Conservation (phyloP, 345 rosid species). For the Pelargonium nanum region DNA sequence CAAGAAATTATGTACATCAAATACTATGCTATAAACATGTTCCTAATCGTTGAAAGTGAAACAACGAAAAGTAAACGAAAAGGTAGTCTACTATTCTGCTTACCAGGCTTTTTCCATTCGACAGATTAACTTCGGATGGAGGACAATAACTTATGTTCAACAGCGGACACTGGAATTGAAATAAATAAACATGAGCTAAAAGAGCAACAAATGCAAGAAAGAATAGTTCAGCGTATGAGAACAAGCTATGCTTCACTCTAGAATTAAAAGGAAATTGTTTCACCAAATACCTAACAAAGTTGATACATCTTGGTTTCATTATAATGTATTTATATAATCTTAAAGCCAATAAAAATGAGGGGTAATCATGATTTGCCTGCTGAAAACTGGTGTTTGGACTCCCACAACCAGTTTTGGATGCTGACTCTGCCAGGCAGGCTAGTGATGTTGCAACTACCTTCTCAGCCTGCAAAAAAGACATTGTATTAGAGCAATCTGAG, state of each 20-base stretch:
- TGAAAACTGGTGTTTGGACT: slow-evolving; percentile 22
- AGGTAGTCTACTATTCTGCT: slow-evolving; percentile 10
- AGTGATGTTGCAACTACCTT: slow-evolving; percentile 35
- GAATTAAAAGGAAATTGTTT: neutral
- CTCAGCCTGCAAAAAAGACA: slow-evolving; percentile 26
- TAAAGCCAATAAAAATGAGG: neutral
- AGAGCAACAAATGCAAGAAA: neutral
- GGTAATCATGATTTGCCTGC: slow-evolving; percentile 24
- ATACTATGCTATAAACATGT: slow-evolving; percentile 10
- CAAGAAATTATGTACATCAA: neutral
- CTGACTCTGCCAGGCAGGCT: slow-evolving; percentile 22
- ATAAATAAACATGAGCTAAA: neutral
- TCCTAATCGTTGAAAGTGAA: slow-evolving; percentile 10
- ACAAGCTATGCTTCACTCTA: neutral
- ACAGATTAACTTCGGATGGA: slow-evolving; percentile 54
- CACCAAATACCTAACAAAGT: neutral
- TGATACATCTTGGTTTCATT: too few relatives aligned
- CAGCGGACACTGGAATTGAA: slow-evolving; percentile 65
- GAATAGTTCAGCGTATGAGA: too few relatives aligned
- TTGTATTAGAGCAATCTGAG: neutral
- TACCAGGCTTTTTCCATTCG: slow-evolving; percentile 68
- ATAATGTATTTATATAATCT: too few relatives aligned
- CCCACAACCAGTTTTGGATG: slow-evolving; percentile 19
- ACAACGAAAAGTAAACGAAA: slow-evolving; percentile 5
- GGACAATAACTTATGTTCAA: slow-evolving; percentile 92